Percentiles rank a stretch among this genome's conserved stretches.
These are phyloP conservation scores for Royoungia palumana DNA, from an alignment of 768 basidiomycete species.

Conservation along the genomic window DNA sequence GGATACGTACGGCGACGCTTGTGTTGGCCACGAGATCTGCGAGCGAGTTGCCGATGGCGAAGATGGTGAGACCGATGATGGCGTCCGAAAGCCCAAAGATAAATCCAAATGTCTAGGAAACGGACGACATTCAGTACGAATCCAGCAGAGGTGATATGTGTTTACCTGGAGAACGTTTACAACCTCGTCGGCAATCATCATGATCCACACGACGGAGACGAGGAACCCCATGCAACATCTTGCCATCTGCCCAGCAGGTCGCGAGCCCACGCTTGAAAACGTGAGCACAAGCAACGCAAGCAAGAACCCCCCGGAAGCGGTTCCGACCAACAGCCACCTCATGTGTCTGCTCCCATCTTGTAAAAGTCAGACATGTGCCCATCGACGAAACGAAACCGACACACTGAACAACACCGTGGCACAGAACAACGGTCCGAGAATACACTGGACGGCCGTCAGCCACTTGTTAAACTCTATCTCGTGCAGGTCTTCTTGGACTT, in stretches of 20 bases:
- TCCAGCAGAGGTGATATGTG: not conserved
- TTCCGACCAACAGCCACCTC: slow-evolving; percentile 52
- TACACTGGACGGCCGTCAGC: slow-evolving; percentile 82
- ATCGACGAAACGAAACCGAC: slow-evolving; percentile 25
- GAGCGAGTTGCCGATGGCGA: slow-evolving; percentile 93
- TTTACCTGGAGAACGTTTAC: slow-evolving; percentile 84
- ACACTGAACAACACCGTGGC: slow-evolving; percentile 73
- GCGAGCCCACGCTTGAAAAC: slow-evolving; percentile 57
- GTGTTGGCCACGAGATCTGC: slow-evolving; percentile 97
- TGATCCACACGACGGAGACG: slow-evolving; percentile 94
- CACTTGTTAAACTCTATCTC: slow-evolving; percentile 71
- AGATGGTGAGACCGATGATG: slow-evolving; percentile 94
- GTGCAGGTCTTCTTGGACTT: slow-evolving; percentile 65
- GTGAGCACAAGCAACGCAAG: slow-evolving; percentile 54
- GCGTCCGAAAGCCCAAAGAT: slow-evolving; percentile 96
- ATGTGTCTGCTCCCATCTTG: slow-evolving; percentile 38
- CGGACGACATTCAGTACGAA: not conserved
- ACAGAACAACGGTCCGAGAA: slow-evolving; percentile 78
- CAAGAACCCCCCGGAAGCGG: slow-evolving; percentile 51
- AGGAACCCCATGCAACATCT: slow-evolving; percentile 90
- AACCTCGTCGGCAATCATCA: slow-evolving; percentile 96
- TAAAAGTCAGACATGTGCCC: not conserved
- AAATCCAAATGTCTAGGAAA: slow-evolving; percentile 76
- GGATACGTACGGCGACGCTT: slow-evolving; percentile 73
- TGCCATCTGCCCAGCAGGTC: slow-evolving; percentile 55